Evolutionary conservation across 2,329 filamentous ascomycete species (phyloP).

Genomic region (Fusarium lyarnte): DNA sequence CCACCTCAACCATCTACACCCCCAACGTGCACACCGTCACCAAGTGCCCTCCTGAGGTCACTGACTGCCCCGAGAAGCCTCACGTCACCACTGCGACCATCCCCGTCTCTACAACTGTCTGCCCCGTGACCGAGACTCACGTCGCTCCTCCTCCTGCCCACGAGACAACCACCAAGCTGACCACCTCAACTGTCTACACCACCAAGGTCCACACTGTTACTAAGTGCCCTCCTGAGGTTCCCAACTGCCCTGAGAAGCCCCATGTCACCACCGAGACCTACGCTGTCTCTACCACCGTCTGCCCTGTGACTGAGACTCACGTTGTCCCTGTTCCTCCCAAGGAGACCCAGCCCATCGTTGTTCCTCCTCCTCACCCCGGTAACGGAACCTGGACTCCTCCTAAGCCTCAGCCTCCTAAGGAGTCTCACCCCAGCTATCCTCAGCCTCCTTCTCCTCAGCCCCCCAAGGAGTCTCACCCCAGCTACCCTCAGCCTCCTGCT

Average conservation of each 20-base stretch:
- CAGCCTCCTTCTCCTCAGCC: neutral
- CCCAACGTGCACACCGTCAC: slow-evolving; percentile 27
- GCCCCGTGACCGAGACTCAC: slow-evolving; percentile 23
- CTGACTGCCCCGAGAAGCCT: slow-evolving; percentile 14
- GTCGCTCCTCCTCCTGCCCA: neutral
- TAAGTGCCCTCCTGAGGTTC: slow-evolving; percentile 20
- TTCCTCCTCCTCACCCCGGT: slow-evolving; percentile 11
- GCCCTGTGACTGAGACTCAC: slow-evolving; percentile 29
- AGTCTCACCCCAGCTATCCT: slow-evolving; percentile 1
- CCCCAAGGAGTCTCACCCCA: slow-evolving; percentile 3
- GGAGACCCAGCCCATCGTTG: slow-evolving; percentile 1
- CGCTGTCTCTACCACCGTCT: slow-evolving; percentile 31
- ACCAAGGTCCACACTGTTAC: slow-evolving; percentile 35
- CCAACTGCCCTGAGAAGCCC: slow-evolving; percentile 27
- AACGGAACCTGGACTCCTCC: slow-evolving; percentile 25
- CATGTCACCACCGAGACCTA: slow-evolving; percentile 31
- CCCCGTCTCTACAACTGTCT: slow-evolving; percentile 20
- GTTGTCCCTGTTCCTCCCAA: slow-evolving; percentile 1
- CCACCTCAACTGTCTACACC: slow-evolving; percentile 31
- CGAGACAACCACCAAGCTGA: slow-evolving; percentile 20
- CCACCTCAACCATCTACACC: slow-evolving; percentile 32
- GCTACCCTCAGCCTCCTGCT: neutral
- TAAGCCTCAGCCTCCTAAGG: slow-evolving; percentile 23
- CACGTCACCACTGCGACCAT: slow-evolving; percentile 28
- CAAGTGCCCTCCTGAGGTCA: slow-evolving; percentile 13